phyloP scores from a whole-genome alignment of 1,284 basidiomycete genomes.

The Tilletia indica region DNA sequence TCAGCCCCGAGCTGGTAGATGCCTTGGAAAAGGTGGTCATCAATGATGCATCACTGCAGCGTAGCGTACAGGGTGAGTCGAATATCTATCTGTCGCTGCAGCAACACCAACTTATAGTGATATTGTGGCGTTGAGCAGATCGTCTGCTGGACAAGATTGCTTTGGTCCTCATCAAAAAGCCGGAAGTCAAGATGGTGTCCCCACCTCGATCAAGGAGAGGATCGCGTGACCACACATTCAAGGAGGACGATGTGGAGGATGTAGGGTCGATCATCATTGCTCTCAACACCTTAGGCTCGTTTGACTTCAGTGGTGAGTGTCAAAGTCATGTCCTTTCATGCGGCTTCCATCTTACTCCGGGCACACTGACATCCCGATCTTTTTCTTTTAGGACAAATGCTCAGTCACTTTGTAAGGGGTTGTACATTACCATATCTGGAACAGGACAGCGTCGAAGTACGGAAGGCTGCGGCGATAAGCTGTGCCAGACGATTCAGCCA shows the following conservation, averaged over 20 bases:
- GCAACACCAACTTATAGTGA: too few species aligned
- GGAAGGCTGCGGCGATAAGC: constrained; percentile 85
- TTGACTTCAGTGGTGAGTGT: constrained; percentile 71
- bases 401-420: constrained; percentile 93
- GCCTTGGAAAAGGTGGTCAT: constrained; percentile 83
- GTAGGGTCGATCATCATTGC: constrained; percentile 78
- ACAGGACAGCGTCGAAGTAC: constrained; percentile 83
- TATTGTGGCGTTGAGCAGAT: constrained; percentile 59
- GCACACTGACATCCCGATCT: background rate
- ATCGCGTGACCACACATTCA: background rate
- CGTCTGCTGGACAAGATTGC: constrained; percentile 49
- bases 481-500: constrained; percentile 85
- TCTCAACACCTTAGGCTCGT: constrained; percentile 80
- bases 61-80: constrained; percentile 71
- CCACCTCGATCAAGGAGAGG: constrained; percentile 22
- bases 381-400: constrained; percentile 63
- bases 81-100: background rate
- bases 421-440: constrained; percentile 92
- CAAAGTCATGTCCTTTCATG: too few species aligned
- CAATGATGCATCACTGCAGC: constrained; percentile 84
- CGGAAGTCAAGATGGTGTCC: constrained; percentile 51
- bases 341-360: too few species aligned
- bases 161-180: constrained; percentile 48
- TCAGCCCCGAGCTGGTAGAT: constrained; percentile 83
- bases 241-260: constrained; percentile 50